Evolutionary conservation across 169 alveolate genomes (phyloP), one percentile per base, ranked within the genome.

Genomic region (Plasmodium inui): DNA sequence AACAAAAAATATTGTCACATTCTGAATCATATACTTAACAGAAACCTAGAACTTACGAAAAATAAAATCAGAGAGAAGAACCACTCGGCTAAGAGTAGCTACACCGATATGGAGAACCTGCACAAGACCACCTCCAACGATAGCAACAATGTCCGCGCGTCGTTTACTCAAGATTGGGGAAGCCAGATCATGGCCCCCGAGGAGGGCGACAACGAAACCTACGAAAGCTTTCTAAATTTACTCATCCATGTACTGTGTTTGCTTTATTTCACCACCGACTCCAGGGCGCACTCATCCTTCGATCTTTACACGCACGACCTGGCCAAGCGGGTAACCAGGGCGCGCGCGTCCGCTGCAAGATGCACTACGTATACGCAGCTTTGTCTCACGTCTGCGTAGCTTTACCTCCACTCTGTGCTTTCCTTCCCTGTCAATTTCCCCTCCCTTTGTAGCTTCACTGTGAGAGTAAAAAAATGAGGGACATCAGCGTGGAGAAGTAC

Each of bases 391-490:
- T 46, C 57, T 46, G 4, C n/a, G 17, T 1, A 12, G 12, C n/a
- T 46, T n/a, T 46, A 1, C 57, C n/a, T 3, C 4, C 9, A 10
- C 61, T 70, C 34, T 19, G 8, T 9, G 19, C 37, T 41, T 85
- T 14, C 57, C 12, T 26, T 1, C 50, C 39, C 22, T 37, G 14
- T 83, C 70, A 71, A 57, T 34, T 34, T 34, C 39, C 39, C 39
- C 39, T 28, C 70, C n/a, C 70, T 12, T 78, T 88, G 28, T 41
- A 88, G 94, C 12, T 88, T 17, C 81, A 88, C 34, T 30, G 34
- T 61, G 94, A 76, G 71, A 76, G 94, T 84, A 57, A 37, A 78
- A 88, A 88, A 88, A 88, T 76, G 94, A 88, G 84, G 83, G 84
- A 88, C 39, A 14, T 39, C 26, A 28, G 57, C 72, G 46, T 53